A percentile compares a stretch with the other conserved stretches of the same genome.
Conservation (phyloP, 192 early-diverging fungal genomes). For the Coemansia asiatica region DNA sequence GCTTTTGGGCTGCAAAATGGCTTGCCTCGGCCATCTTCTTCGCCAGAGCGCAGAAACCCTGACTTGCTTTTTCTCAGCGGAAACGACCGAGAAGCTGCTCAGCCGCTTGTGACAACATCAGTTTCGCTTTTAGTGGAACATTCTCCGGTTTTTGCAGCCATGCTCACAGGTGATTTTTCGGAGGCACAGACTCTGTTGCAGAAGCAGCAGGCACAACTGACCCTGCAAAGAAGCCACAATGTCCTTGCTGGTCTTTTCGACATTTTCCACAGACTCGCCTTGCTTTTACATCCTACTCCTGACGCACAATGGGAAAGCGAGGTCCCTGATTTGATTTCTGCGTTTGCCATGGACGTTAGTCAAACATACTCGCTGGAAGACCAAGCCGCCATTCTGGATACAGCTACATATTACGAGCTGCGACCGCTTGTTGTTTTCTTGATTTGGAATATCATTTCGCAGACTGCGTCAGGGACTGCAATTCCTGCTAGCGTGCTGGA, state of each 20-base stretch:
- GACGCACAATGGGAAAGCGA: constrained; percentile 7
- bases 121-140: constrained; percentile 13
- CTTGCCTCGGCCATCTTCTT: background rate
- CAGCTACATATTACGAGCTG: constrained; percentile 31
- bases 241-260: constrained; percentile 14
- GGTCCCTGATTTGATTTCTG: constrained; percentile 2
- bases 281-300: background rate
- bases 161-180: constrained; percentile 33
- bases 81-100: background rate
- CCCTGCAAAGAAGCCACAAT: constrained; percentile 22
- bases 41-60: background rate
- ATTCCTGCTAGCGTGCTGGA: constrained; percentile 4
- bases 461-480: background rate
- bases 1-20: background rate
- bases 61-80: constrained; percentile 11
- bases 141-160: constrained; percentile 33
- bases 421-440: constrained; percentile 20
- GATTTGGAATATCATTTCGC: constrained; percentile 11
- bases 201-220: background rate
- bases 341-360: constrained; percentile 1
- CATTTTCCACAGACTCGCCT: constrained; percentile 14
- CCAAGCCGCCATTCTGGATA: constrained; percentile 12
- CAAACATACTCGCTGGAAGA: constrained; percentile 1
- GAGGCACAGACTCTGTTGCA: constrained; percentile 16
- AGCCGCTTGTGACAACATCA: constrained; percentile 11